Evolutionary conservation across 805 yeast genomes (phyloP), one percentile per base, ranked within the genome.

Genomic region (Myxozyma neglecta): DNA sequence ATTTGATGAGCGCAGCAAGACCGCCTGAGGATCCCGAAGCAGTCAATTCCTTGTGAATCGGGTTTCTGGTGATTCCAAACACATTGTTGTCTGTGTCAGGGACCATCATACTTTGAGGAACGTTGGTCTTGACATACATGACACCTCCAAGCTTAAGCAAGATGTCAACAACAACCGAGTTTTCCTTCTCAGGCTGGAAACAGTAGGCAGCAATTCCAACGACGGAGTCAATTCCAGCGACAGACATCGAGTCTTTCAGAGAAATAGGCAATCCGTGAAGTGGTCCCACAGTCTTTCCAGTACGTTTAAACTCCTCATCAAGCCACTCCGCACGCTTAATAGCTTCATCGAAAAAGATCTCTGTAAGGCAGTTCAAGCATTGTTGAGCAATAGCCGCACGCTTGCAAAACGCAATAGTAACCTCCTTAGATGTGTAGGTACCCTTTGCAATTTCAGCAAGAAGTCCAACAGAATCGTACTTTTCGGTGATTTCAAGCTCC

Each of bases 261-360:
- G 89, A 85, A 44, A 86, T 72, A 16, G 90, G 90, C 43, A 86
- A 73, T 46, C 91, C 90, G 66, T 86, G 90, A 39, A 82, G 72
- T 0, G 85, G 75, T 60, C 81, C 76, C n/a, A 82, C 70, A 1
- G 79, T 71, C 61, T 80, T 77, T 14, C 88, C 87, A 44, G 77
- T 64, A 18, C 57, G 46, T 40, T 70, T 71, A 59, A 68, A 81
- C 69, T 81, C 79, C 29, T 77, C 81, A 69, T 87, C 92, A 62
- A 85, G 75, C 60, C 72, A 76, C 66, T 79, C 72, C 5, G 90
- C 90, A 60, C 79, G 76, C 60, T 76, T 75, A 56, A 86, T 74
- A 10, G 89, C 91, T 61, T 83, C 81, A 8, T 83, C 84, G 44
- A 83, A 75, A 71, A 87, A 85, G n/a, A 72, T 60, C 59, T 73